phyloP scores from a whole-genome alignment of 805 yeast genomes.

The Pichia scutulata region DNA sequence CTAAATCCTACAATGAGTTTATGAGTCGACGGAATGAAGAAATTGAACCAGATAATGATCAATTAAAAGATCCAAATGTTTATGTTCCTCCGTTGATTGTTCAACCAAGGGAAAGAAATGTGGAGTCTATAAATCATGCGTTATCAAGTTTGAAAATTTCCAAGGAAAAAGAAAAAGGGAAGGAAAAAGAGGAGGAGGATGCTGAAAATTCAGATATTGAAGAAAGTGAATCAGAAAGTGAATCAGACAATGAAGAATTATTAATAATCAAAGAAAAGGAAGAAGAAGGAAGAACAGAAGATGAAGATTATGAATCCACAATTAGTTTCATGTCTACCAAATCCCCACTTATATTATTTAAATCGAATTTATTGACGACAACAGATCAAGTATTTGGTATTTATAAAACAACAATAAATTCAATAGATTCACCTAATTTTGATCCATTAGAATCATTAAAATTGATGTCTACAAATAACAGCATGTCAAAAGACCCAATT shows the following conservation, averaged over 20 bases:
- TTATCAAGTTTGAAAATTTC: slow-evolving; percentile 2
- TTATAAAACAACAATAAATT: slow-evolving; percentile 55
- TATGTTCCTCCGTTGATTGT: not conserved
- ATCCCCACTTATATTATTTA: slow-evolving; percentile 60
- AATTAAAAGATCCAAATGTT: not conserved
- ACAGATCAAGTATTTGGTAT: slow-evolving; percentile 39
- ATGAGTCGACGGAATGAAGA: slow-evolving; percentile 14
- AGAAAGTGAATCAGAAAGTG: slow-evolving; percentile 25
- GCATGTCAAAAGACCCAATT: slow-evolving; percentile 11
- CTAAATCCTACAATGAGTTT: slow-evolving; percentile 16
- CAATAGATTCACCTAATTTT: slow-evolving; percentile 26
- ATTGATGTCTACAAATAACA: slow-evolving; percentile 8
- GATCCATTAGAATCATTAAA: slow-evolving; percentile 46
- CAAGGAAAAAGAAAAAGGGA: not conserved
- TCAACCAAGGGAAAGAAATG: slow-evolving; percentile 12
- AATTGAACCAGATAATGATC: not conserved
- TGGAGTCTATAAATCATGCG: not conserved
- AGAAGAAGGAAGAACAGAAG: not conserved
- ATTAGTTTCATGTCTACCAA: slow-evolving; percentile 55
- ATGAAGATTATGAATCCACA: slow-evolving; percentile 24
- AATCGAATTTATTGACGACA: slow-evolving; percentile 37
- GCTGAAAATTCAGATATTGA: slow-evolving; percentile 33
- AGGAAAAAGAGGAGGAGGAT: slow-evolving; percentile 31
- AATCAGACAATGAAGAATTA: not conserved
- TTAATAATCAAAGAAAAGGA: not conserved